Conservation (phyloP, 345 rosid genomes). For the Citrus maxima region DNA sequence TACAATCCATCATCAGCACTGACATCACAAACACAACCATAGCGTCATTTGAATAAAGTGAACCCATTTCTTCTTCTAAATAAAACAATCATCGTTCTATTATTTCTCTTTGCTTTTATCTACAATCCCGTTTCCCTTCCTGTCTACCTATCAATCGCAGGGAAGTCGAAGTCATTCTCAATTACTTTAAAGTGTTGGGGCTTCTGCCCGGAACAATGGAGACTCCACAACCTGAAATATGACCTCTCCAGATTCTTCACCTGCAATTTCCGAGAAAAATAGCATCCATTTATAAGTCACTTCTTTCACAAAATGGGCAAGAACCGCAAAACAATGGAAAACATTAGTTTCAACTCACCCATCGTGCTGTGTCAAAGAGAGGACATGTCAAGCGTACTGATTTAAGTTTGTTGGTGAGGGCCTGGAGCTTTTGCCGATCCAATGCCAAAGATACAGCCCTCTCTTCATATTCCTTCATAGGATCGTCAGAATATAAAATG, state of each 20-base stretch:
- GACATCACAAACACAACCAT: not conserved
- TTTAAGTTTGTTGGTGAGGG: slow-evolving; percentile 61
- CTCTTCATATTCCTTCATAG: slow-evolving; percentile 87
- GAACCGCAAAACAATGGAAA: not conserved
- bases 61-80: not conserved
- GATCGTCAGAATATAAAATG: too few species aligned
- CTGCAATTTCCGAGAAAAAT: slow-evolving; percentile 29
- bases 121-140: slow-evolving; percentile 33
- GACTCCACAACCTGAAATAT: slow-evolving; percentile 94
- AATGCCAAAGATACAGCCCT: slow-evolving; percentile 79
- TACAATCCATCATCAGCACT: slow-evolving; percentile 7
- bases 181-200: slow-evolving; percentile 77
- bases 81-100: not conserved
- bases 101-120: slow-evolving; percentile 30
- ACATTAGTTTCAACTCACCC: slow-evolving; percentile 50
- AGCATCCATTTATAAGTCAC: too few species aligned
- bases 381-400: slow-evolving; percentile 76
- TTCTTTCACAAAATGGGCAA: too few species aligned
- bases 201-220: slow-evolving; percentile 68
- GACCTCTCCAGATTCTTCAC: slow-evolving; percentile 86
- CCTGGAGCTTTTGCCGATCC: slow-evolving; percentile 62
- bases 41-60: slow-evolving; percentile 12
- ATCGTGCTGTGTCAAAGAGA: slow-evolving; percentile 84
- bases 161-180: slow-evolving; percentile 78
- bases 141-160: slow-evolving; percentile 44